Evolutionary conservation across 2,329 filamentous ascomycete genomes (phyloP), one percentile per base, ranked within the genome.

Genomic region (Phialocephala sp.): DNA sequence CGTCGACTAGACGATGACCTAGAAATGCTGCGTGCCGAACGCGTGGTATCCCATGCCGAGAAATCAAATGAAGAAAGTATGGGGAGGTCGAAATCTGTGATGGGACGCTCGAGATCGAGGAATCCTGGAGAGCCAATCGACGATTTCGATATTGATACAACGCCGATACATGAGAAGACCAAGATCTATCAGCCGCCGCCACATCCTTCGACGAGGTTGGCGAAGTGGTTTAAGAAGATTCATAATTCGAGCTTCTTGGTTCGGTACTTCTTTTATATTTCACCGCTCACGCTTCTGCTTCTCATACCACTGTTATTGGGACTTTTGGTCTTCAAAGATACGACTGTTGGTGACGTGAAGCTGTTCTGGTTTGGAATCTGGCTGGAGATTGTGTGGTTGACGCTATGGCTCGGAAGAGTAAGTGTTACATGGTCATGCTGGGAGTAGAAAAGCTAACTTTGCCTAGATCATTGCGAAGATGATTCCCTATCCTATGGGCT

Each of bases 351-450:
- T 0, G 92, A 90, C 22, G 93, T 97, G 0, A 75, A 87, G 68
- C 81, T 97, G 54, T 81, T 93, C 66, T 98, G 94, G 94, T 97
- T 98, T 75, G 91, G 91, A 36, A 93, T 97, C 68, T 98, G 94
- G 94, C 84, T 97, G 20, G 92, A 97, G 77, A 92, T 97, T 50
- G 85, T 97, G 32, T 98, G 94, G 94, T 83, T 94, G 68, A 93
- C 93, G 0, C 83, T 97, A 0, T 98, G 94, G 94, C 89, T 90
- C 22, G 90, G 64, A 62, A 79, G 87, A 73, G 91, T 76, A 67
- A 79, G 86, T 74, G 37, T 36, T 39, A 36, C 22, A 24, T 18
- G 14, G 4, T 18, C 0, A 8, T 32, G 1, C 45, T 11, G 37
- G 35, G 35, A 65, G 37, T n/a, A n/a, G 20, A 24, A 47, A 22